Evolutionary conservation across 1,139 yeast genomes (phyloP).

Genomic region (Suhomyces choctaworum): DNA sequence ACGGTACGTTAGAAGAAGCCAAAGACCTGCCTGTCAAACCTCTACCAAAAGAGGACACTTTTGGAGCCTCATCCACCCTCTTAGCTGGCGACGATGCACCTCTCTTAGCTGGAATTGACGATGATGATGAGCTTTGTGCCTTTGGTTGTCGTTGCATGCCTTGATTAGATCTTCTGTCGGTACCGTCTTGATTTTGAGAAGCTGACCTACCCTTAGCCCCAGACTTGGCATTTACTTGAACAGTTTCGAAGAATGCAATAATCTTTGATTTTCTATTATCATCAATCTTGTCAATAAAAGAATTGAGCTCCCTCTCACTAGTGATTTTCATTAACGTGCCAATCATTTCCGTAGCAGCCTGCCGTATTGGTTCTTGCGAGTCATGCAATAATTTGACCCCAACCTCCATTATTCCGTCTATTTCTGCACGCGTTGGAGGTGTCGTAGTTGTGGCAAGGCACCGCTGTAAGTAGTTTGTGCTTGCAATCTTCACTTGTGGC

Average conservation of each 20-base stretch:
- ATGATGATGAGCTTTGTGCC: conserved; percentile 16
- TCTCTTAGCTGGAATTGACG: conserved; percentile 60
- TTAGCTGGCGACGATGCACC: conserved; percentile 68
- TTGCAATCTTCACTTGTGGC: conserved; percentile 78
- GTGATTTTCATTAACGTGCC: conserved; percentile 82
- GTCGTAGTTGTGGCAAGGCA: conserved; percentile 55
- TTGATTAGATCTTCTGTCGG: conserved; percentile 3
- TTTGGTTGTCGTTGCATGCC: conserved; percentile 13
- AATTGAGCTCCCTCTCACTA: conserved; percentile 68
- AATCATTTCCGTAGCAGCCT: conserved; percentile 73
- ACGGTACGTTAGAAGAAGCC: conserved; percentile 21
- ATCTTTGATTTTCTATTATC: conserved; percentile 72
- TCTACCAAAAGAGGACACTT: conserved; percentile 33
- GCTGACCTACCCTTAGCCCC: conserved; percentile 13
- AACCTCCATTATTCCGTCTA: conserved; percentile 55
- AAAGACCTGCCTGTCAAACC: conserved; percentile 43
- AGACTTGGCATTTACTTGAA: conserved; percentile 49
- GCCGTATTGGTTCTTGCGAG: conserved; percentile 82
- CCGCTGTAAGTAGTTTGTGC: conserved; percentile 63
- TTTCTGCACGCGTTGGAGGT: conserved; percentile 54
- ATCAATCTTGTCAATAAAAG: conserved; percentile 67
- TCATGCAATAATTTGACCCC: conserved; percentile 70
- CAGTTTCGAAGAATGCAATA: conserved; percentile 55
- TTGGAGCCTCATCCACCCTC: conserved; percentile 32
- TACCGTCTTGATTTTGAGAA: conserved; percentile 16